These are phyloP conservation scores for Pelargonium myrrhifolium DNA, from an alignment of 441 rosid species.

Conservation along the genomic window DNA sequence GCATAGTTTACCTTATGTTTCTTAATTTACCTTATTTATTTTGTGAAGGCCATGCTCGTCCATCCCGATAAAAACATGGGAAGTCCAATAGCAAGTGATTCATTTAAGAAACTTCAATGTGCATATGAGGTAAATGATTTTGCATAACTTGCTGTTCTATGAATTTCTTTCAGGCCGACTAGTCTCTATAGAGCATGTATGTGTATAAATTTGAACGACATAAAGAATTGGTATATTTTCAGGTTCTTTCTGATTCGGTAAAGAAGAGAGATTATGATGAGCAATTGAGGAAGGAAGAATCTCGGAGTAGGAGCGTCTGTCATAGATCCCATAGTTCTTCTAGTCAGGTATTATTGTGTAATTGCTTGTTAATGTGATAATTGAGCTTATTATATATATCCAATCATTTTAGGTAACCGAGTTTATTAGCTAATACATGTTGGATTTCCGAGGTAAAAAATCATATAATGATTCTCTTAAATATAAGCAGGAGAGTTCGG, in stretches of 20 bases:
- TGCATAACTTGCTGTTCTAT: not conserved
- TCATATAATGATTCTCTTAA: conserved; percentile 11
- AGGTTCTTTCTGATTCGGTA: conserved; percentile 86
- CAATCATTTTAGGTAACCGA: not conserved
- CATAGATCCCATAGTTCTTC: conserved; percentile 44
- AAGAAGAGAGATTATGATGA: conserved; percentile 97
- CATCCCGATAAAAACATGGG: conserved; percentile 99
- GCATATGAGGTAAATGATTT: conserved; percentile 73
- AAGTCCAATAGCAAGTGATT: conserved; percentile 87
- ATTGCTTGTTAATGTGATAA: not conserved
- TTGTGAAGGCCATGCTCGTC: conserved; percentile 90
- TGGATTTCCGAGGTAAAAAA: not conserved
- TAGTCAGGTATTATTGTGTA: conserved; percentile 42
- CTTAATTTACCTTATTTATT: conserved; percentile 6
- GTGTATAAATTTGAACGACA: not conserved
- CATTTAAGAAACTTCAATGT: conserved; percentile 94
- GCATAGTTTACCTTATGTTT: not conserved
- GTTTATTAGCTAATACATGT: not conserved
- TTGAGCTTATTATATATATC: not conserved
- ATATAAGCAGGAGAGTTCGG: conserved; percentile 47
- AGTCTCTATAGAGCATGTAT: conserved; percentile 8
- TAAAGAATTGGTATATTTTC: conserved; percentile 16
- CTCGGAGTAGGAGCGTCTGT: conserved; percentile 64
- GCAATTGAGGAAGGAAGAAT: conserved; percentile 77
- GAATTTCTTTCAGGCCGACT: conserved; percentile 13